Percentiles rank a stretch among this genome's conserved stretches.
These are phyloP conservation scores for Kluyveromyces starmeri DNA, from an alignment of 805 yeast species.

Conservation along the genomic window DNA sequence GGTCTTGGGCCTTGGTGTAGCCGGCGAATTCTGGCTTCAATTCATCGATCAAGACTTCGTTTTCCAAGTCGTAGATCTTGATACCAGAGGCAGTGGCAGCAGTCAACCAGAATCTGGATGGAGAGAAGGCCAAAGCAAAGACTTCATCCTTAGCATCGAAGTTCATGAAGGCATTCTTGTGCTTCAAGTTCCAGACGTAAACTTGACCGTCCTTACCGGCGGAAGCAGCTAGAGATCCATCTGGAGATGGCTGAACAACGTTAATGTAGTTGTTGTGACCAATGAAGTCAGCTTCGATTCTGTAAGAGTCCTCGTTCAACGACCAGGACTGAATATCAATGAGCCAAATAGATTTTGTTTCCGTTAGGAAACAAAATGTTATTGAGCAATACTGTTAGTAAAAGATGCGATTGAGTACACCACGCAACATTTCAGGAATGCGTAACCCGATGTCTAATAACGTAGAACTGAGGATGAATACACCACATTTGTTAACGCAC, in stretches of 20 bases:
- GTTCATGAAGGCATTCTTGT: conserved; percentile 82
- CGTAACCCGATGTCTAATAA: not conserved
- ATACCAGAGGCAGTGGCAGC: conserved; percentile 98
- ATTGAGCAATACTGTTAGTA: conserved; percentile 39
- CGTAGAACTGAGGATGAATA: too few relatives aligned
- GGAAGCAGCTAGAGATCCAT: conserved; percentile 98
- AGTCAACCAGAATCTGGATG: conserved; percentile 99
- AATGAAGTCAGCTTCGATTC: conserved; percentile 87
- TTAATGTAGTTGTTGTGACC: conserved; percentile 99
- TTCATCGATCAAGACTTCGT: conserved; percentile 89
- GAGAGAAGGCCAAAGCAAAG: conserved; percentile 98
- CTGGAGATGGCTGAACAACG: conserved; percentile 96
- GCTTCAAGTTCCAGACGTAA: conserved; percentile 95
- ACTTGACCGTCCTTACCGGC: conserved; percentile 99
- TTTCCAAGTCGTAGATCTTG: conserved; percentile 97
- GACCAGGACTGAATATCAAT: conserved; percentile 97
- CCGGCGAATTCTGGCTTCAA: conserved; percentile 95
- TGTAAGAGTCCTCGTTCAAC: conserved; percentile 53
- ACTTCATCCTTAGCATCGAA: conserved; percentile 93
- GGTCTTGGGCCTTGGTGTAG: conserved; percentile 86
- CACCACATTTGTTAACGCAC: too few relatives aligned
- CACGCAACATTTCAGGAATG: not conserved
- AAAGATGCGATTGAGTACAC: too few relatives aligned
- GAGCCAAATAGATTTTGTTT: too few relatives aligned
- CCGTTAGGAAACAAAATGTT: too few relatives aligned